These are phyloP conservation scores for Microcera coccophila DNA, from an alignment of 2,329 filamentous ascomycete genomes.

Conservation along the genomic window DNA sequence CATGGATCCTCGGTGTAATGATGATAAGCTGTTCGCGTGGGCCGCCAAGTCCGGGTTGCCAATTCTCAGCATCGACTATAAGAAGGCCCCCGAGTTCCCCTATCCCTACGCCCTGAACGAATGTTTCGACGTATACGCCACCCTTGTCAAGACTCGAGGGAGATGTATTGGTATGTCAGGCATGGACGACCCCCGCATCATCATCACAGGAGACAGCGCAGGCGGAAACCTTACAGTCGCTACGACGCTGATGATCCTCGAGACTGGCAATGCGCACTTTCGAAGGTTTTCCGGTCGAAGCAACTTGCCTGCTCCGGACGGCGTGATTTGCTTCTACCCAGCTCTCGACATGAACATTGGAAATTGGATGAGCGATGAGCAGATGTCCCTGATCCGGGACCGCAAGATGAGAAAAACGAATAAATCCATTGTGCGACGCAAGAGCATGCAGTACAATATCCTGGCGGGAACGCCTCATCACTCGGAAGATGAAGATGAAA, in stretches of 20 bases:
- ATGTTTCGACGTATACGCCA: conserved; percentile 45
- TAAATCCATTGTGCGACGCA: conserved; percentile 70
- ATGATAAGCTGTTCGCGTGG: conserved; percentile 93
- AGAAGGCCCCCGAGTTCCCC: conserved; percentile 48
- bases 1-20: conserved; percentile 91
- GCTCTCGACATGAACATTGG: conserved; percentile 94
- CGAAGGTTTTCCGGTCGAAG: conserved; percentile 35
- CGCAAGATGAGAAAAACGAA: conserved; percentile 75
- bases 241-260: conserved; percentile 83
- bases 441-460: conserved; percentile 84
- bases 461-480: conserved; percentile 78
- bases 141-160: conserved; percentile 35
- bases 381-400: conserved; percentile 90
- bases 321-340: conserved; percentile 82
- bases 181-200: conserved; percentile 35
- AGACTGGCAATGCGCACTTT: conserved; percentile 55
- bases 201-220: conserved; percentile 47
- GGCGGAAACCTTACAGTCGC: conserved; percentile 55
- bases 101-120: conserved; percentile 49
- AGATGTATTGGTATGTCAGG: conserved; percentile 45
- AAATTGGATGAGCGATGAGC: conserved; percentile 98
- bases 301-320: conserved; percentile 69
- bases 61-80: conserved; percentile 84
- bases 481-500: conserved; percentile 68
- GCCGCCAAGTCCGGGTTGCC: conserved; percentile 85